Conservation (phyloP, 441 rosid genomes). For the Sinapis alba region DNA sequence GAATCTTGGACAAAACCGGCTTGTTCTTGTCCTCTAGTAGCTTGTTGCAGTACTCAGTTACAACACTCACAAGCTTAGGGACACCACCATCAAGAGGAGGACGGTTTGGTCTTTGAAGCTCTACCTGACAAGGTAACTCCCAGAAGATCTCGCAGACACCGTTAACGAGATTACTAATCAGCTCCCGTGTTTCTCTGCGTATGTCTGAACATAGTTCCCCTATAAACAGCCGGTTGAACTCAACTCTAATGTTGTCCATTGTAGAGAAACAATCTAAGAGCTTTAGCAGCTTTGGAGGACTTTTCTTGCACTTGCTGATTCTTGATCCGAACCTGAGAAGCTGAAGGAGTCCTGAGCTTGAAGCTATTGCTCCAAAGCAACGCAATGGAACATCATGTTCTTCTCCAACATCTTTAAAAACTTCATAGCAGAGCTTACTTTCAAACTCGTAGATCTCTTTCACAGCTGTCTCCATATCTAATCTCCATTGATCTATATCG, state of each 20-base stretch:
- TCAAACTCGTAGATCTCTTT: constrained; percentile 55
- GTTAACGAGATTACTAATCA: constrained; percentile 55
- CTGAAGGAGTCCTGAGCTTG: constrained; percentile 48
- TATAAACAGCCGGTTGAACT: constrained; percentile 65
- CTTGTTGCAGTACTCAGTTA: constrained; percentile 70
- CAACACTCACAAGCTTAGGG: constrained; percentile 65
- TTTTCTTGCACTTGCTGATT: constrained; percentile 58
- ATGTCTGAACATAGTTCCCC: constrained; percentile 58
- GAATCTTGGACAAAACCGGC: constrained; percentile 57
- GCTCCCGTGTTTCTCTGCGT: constrained; percentile 58
- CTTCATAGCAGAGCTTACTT: constrained; percentile 50
- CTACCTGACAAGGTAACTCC: constrained; percentile 69
- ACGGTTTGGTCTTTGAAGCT: constrained; percentile 53
- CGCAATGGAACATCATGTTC: constrained; percentile 36
- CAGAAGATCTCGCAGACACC: constrained; percentile 70
- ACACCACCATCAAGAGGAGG: constrained; percentile 64
- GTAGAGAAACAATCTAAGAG: constrained; percentile 64
- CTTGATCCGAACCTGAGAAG: constrained; percentile 67
- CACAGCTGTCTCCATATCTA: constrained; percentile 55
- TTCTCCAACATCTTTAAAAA: constrained; percentile 43
- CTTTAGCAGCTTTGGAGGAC: constrained; percentile 65
- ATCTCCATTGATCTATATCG: constrained; percentile 55
- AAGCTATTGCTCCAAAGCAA: constrained; percentile 63
- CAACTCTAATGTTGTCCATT: constrained; percentile 58
- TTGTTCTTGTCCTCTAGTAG: constrained; percentile 54